Evolutionary conservation across 306 rosid genomes (phyloP), one percentile per base, ranked within the genome.

Genomic region (Lathyrus tuberosus): DNA sequence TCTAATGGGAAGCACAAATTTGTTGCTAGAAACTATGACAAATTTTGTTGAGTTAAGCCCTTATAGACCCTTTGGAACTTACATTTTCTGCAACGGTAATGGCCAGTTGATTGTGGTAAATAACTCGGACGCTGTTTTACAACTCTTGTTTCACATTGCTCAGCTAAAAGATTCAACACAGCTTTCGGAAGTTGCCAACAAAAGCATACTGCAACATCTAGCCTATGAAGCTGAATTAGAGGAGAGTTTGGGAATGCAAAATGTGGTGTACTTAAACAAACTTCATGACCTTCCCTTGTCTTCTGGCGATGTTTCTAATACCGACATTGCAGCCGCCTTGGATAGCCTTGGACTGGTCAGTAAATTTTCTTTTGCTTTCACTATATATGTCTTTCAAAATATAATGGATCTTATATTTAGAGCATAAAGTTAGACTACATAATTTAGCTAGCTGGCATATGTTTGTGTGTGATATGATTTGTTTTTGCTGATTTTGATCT

Each of bases 11-110:
- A 88, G 77, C 71, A 78, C 91, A 18, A 91, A 86, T 61, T 70
- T 77, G 57, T 56, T 90, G 26, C 56, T 84, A 15, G 88, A 88
- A 15, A 91, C 87, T 1, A 57, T 88, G 56, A 63, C 75, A 2
- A 79, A 61, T 47, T 85, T 88, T 28, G 61, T 84, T 14, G 76
- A 80, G 8, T 64, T 87, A 40, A 94, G 97, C 73, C 92, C 97
- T 76, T 94, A 87, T 47, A 86, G 84, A 62, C 95, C 99, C 15
- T 94, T 88, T 47, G 96, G 99, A 14, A 88, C 88, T 2, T 94
- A 72, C 60, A 18, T 88, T 61, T 83, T 88, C 75, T 81, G 83
- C 70, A 82, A 78, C 0, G 92, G 79, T 43, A 68, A 70, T 40
- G 84, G 85, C 15, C 85, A 79, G 40, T 24, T 81, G 43, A 72